phyloP scores from a whole-genome alignment of 2,329 filamentous ascomycete genomes.

The Graphilbum ipis-grandicollis region DNA sequence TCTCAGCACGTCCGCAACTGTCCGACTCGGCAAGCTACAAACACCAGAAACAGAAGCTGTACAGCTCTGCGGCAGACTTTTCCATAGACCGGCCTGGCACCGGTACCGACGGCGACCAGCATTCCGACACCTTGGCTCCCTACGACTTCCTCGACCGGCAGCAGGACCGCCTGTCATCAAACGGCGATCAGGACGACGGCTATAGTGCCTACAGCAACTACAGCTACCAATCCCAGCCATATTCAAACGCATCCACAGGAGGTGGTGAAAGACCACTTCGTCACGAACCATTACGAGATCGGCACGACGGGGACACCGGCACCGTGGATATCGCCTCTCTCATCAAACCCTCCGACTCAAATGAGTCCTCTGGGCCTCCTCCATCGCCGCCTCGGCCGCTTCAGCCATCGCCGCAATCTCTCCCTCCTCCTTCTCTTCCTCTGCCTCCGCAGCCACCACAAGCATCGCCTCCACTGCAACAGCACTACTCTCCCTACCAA shows the following conservation, averaged over 20 bases:
- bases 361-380: slow-evolving; percentile 44
- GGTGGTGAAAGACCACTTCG: slow-evolving; percentile 1
- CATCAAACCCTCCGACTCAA: slow-evolving; percentile 58
- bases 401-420: too few relatives aligned
- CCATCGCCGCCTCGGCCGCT: slow-evolving; percentile 6
- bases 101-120: neutral
- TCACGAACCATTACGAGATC: slow-evolving; percentile 15
- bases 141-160: neutral
- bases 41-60: slow-evolving; percentile 1
- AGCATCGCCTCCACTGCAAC: neutral
- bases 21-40: neutral
- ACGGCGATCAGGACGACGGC: neutral
- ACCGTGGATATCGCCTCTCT: slow-evolving; percentile 93
- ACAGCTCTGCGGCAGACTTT: too few relatives aligned
- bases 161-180: too few relatives aligned
- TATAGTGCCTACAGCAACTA: neutral
- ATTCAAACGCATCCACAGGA: neutral
- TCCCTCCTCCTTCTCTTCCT: too few relatives aligned
- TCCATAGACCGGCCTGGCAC: neutral
- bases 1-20: slow-evolving; percentile 1
- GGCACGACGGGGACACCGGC: slow-evolving; percentile 30
- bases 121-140: neutral
- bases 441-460: neutral
- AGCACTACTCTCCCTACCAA: neutral
- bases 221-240: neutral